Base-by-base conservation (phyloP, 1,284 basidiomycete genomes). In the Mycosarcoma mackinlayi region DNA sequence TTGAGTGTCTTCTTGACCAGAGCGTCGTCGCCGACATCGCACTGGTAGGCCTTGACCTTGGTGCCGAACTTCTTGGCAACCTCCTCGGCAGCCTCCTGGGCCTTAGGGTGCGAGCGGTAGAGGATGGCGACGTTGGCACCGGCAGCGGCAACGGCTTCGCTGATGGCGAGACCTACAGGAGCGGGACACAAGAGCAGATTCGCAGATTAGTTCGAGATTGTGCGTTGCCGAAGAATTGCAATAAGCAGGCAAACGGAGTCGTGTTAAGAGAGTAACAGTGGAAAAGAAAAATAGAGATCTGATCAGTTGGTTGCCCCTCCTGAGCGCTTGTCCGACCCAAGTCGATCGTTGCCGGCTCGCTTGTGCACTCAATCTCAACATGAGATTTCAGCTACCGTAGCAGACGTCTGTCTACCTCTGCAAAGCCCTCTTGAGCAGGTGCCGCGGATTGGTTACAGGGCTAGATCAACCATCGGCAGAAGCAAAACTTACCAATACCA, bases 1-100 rank as follows among this genome's bases (percentile, higher is more conserved):
- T 77, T 68, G 39, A 80, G 31, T 28, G 75, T 77, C 61, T 78
- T 72, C 73, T 76, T 78, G 60, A 83, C 80, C 13, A 75, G 66
- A 0, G 69, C 72, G 14, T 65, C 70, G 34, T 83, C 76, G 25
- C 79, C 75, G 28, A 83, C 81, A 42, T 83, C 81, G 60, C 80
- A 82, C 74, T 83, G 75, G 72, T 83, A 83, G 7, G 81, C 81
- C 75, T 80, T 79, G 57, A 59, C 63, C 75, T 82, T 79, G 57
- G 76, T 70, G 35, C 70, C 68, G 35, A 66, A 80, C 68, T 80
- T 75, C 68, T 82, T 77, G 55, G 81, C 77, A 16, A 82, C 74
- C 35, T 50, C 40, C 37, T 58, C 78, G 53, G 80, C 80, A 16
- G 69, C 63, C 56, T 82, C 76, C 41, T 80, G 75, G 2, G 80